Conservation (phyloP, 2,329 filamentous ascomycete species). For the Pezicula neosporulosa region DNA sequence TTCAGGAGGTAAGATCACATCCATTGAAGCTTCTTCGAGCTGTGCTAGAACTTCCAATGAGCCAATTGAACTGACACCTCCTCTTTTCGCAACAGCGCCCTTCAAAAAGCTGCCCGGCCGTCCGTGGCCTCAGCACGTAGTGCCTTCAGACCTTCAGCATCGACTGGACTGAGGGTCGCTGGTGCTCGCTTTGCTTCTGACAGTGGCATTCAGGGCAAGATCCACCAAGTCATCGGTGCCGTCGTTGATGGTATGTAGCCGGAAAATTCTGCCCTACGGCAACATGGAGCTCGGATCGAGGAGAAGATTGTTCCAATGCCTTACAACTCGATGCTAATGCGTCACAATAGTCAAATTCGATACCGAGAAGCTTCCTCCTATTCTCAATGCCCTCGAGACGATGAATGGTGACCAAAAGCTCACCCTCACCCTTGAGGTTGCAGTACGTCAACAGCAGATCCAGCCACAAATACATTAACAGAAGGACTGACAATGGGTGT, state of each 20-base stretch:
- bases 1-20: slow-evolving; percentile 69
- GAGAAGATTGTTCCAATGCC: slow-evolving; percentile 9
- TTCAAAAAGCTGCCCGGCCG: slow-evolving; percentile 62
- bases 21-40: slow-evolving; percentile 20
- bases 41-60: slow-evolving; percentile 14
- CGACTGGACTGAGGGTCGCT: slow-evolving; percentile 51
- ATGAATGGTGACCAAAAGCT: slow-evolving; percentile 92
- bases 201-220: slow-evolving; percentile 61
- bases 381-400: slow-evolving; percentile 95
- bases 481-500: slow-evolving; percentile 34
- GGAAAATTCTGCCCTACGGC: slow-evolving; percentile 34
- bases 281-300: slow-evolving; percentile 19
- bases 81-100: slow-evolving; percentile 50
- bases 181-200: slow-evolving; percentile 49
- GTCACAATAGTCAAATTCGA: slow-evolving; percentile 85
- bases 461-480: slow-evolving; percentile 8
- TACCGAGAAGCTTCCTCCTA: slow-evolving; percentile 85
- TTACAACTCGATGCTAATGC: slow-evolving; percentile 27
- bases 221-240: slow-evolving; percentile 92
- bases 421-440: slow-evolving; percentile 89
- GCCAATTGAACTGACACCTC: slow-evolving; percentile 46
- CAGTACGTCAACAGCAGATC: slow-evolving; percentile 58
- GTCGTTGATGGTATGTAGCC: slow-evolving; percentile 85
- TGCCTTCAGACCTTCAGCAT: slow-evolving; percentile 53
- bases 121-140: slow-evolving; percentile 55